Conservation (phyloP, 75 land plant genomes). For the Sequoia sempervirens region DNA sequence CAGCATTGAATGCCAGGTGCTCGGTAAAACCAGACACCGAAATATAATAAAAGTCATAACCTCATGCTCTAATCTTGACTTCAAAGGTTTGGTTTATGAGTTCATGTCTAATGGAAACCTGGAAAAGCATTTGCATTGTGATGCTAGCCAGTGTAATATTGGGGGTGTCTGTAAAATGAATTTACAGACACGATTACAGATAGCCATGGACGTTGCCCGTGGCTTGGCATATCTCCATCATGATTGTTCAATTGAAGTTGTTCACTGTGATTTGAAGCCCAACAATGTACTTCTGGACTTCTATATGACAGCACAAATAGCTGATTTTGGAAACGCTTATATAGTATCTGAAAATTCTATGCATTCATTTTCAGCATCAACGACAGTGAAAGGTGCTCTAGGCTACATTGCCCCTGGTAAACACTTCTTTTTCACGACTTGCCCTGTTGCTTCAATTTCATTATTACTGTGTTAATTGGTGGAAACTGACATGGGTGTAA, state of each 20-base stretch:
- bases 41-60: slow-evolving; percentile 43
- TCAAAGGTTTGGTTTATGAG: slow-evolving; percentile 43
- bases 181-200: slow-evolving; percentile 1
- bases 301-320: slow-evolving; percentile 14
- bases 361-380: neutral
- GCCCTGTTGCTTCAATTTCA: too few relatives aligned
- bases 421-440: neutral
- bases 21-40: slow-evolving; percentile 36
- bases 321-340: slow-evolving; percentile 20
- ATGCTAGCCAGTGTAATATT: neutral
- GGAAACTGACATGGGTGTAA: neutral
- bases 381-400: slow-evolving; percentile 5
- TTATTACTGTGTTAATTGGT: neutral
- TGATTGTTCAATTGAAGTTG: neutral
- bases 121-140: slow-evolving; percentile 12
- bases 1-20: slow-evolving; percentile 33
- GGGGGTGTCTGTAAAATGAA: neutral
- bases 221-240: slow-evolving; percentile 20
- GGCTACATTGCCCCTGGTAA: slow-evolving; percentile 22
- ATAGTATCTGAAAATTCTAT: neutral
- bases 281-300: slow-evolving; percentile 19
- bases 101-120: slow-evolving; percentile 49
- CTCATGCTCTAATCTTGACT: slow-evolving; percentile 35
- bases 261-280: slow-evolving; percentile 29
- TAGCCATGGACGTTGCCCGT: slow-evolving; percentile 15